Percentiles rank a stretch among this genome's conserved stretches.
These are phyloP conservation scores for Phytopythium boreale DNA, from an alignment of 352 stramenopile species.

Conservation along the genomic window DNA sequence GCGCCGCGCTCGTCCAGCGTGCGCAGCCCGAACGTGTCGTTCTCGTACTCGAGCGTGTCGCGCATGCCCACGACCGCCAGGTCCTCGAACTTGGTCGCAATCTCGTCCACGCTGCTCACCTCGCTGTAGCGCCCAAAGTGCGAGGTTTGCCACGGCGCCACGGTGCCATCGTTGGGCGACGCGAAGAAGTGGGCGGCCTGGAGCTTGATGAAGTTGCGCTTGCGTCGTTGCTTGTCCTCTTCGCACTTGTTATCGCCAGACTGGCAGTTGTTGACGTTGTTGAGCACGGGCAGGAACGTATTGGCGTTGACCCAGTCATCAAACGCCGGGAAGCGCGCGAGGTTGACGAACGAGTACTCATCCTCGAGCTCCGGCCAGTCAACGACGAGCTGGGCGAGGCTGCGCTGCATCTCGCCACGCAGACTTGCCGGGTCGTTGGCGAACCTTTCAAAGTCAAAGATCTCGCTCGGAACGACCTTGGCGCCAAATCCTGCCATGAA, in stretches of 20 bases:
- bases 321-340: conserved; percentile 22
- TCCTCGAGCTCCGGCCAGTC: conserved; percentile 13
- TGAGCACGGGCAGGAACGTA: conserved; percentile 18
- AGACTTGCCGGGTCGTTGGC: background rate
- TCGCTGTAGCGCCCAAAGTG: conserved; percentile 35
- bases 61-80: conserved; percentile 27
- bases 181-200: conserved; percentile 33
- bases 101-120: conserved; percentile 15
- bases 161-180: conserved; percentile 24
- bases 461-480: conserved; percentile 7
- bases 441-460: conserved; percentile 27
- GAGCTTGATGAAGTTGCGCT: conserved; percentile 28
- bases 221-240: conserved; percentile 12
- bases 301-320: conserved; percentile 16
- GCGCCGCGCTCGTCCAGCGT: conserved; percentile 24
- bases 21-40: conserved; percentile 33
- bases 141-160: conserved; percentile 28
- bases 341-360: conserved; percentile 23
- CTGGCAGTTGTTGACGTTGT: conserved; percentile 25
- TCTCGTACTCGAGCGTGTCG: conserved; percentile 33
- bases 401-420: conserved; percentile 23
- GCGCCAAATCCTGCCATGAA: conserved; percentile 14
- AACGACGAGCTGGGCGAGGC: conserved; percentile 18
- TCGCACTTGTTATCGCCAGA: conserved; percentile 2
- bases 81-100: conserved; percentile 19